Conservation (phyloP, 1,284 basidiomycete genomes). For the Heterobasidion occidentale region DNA sequence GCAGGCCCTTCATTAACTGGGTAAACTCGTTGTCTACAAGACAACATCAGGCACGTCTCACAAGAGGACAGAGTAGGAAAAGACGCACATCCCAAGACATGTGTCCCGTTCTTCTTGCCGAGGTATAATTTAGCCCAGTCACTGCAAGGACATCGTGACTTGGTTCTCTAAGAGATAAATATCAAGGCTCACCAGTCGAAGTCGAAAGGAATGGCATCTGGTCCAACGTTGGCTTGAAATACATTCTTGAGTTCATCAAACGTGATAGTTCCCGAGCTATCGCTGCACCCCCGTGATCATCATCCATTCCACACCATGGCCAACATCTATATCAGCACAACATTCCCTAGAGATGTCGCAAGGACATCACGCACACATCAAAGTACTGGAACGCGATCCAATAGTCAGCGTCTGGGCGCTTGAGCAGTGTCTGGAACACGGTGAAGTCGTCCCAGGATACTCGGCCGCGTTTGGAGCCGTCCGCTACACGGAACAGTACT, state of each 20-base stretch:
- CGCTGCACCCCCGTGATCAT: constrained; percentile 34
- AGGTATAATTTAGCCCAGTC: constrained; percentile 94
- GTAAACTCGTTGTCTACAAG: constrained; percentile 85
- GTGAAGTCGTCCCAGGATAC: constrained; percentile 94
- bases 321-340: neutral
- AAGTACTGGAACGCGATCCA: constrained; percentile 97
- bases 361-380: constrained; percentile 64
- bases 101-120: constrained; percentile 82
- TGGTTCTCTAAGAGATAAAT: constrained; percentile 1
- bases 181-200: constrained; percentile 69
- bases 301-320: neutral
- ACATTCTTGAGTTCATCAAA: constrained; percentile 93
- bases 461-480: constrained; percentile 66
- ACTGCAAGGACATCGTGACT: constrained; percentile 26
- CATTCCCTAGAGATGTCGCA: neutral
- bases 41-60: constrained; percentile 6
- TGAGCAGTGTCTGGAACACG: constrained; percentile 85
- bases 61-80: neutral
- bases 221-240: constrained; percentile 73
- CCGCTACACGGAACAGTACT: constrained; percentile 87
- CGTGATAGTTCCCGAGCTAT: constrained; percentile 82
- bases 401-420: constrained; percentile 89
- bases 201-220: constrained; percentile 86
- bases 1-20: constrained; percentile 93
- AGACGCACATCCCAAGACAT: constrained; percentile 84